Conservation (phyloP, 257 asterid genomes). For the Fraxinus americana region DNA sequence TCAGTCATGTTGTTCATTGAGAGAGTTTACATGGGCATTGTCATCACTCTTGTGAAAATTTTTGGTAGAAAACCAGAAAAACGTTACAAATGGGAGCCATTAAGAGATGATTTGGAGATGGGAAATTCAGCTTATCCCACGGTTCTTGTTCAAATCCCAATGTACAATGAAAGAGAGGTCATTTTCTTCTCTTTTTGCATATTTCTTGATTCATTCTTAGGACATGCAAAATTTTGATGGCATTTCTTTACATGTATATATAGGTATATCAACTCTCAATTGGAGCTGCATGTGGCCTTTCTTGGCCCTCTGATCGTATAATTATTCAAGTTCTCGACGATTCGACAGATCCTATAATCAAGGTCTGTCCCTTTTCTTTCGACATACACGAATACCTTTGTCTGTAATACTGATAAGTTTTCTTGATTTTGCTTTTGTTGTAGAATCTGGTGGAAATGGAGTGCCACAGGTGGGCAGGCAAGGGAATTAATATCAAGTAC, state of each 20-base stretch:
- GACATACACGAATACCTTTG: no score
- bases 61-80: constrained; percentile 74
- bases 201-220: background rate
- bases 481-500: constrained; percentile 88
- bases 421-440: background rate
- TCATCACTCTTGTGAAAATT: constrained; percentile 56
- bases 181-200: background rate
- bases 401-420: no score
- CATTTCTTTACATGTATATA: background rate
- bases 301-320: constrained; percentile 93
- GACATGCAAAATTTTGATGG: background rate
- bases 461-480: constrained; percentile 92
- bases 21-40: constrained; percentile 86
- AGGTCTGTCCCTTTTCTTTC: constrained; percentile 33
- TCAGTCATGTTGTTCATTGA: constrained; percentile 85
- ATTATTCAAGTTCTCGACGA: constrained; percentile 90
- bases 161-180: constrained; percentile 97
- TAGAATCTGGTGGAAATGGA: constrained; percentile 84
- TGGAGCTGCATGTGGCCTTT: constrained; percentile 96
- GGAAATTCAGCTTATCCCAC: constrained; percentile 75
- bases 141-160: constrained; percentile 95
- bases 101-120: constrained; percentile 80
- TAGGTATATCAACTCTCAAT: constrained; percentile 90
- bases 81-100: constrained; percentile 80
- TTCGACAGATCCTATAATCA: constrained; percentile 75